Conservation (phyloP, 1,284 basidiomycete species). For the Exsudoporus floridanus region DNA sequence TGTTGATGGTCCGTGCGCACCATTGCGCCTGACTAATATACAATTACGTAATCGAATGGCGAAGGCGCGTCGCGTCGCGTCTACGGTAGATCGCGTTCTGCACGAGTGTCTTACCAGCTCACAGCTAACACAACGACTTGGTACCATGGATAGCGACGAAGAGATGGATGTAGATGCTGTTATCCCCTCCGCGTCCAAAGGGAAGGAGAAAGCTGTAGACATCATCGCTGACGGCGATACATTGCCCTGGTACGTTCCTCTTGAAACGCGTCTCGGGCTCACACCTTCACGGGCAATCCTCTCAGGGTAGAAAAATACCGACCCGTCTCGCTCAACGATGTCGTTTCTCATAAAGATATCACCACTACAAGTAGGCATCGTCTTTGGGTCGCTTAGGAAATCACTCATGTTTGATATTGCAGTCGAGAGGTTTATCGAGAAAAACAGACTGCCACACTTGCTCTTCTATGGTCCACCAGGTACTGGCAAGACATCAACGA, state of each 20-base stretch:
- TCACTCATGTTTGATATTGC: slow-evolving; percentile 10
- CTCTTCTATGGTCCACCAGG: slow-evolving; percentile 98
- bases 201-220: slow-evolving; percentile 65
- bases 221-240: slow-evolving; percentile 54
- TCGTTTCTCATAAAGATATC: slow-evolving; percentile 94
- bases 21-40: slow-evolving; percentile 14
- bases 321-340: slow-evolving; percentile 84
- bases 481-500: slow-evolving; percentile 97
- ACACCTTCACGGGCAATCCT: background rate
- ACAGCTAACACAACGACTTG: background rate
- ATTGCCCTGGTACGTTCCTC: slow-evolving; percentile 63
- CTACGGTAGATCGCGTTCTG: background rate
- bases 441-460: slow-evolving; percentile 91
- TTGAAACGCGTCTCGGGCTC: background rate
- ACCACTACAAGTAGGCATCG: slow-evolving; percentile 79
- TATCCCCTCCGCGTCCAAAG: slow-evolving; percentile 43
- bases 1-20: slow-evolving; percentile 49
- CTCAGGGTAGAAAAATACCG: slow-evolving; percentile 94
- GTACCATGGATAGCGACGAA: slow-evolving; percentile 56
- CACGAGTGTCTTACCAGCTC: background rate
- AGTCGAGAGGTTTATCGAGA: slow-evolving; percentile 98
- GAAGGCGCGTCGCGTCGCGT: slow-evolving; percentile 30
- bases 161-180: slow-evolving; percentile 48
- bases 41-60: slow-evolving; percentile 11
- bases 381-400: background rate